These are phyloP conservation scores for Erodium texanum DNA, from an alignment of 441 rosid genomes.

Conservation along the genomic window DNA sequence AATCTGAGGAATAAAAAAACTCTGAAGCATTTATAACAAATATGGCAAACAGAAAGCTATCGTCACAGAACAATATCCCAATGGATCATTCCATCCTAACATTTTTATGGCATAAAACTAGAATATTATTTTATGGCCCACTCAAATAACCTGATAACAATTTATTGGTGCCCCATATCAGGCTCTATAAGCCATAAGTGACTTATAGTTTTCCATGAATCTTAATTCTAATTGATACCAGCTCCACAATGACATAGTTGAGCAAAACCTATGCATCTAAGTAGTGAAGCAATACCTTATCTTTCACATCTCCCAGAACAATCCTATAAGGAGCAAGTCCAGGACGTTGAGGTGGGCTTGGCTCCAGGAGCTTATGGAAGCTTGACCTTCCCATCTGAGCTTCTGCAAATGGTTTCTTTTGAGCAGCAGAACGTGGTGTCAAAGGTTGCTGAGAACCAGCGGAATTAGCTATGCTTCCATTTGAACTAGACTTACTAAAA, in stretches of 20 bases:
- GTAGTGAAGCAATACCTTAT: constrained; percentile 46
- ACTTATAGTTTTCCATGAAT: too few relatives aligned
- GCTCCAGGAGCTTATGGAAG: constrained; percentile 90
- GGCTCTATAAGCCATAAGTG: not conserved
- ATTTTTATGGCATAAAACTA: too few relatives aligned
- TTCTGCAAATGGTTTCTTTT: constrained; percentile 68
- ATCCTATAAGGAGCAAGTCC: constrained; percentile 87
- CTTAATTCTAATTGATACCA: not conserved
- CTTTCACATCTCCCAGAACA: constrained; percentile 84
- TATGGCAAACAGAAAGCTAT: too few relatives aligned
- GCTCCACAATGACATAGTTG: too few relatives aligned
- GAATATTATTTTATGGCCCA: not conserved
- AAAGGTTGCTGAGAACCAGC: not conserved
- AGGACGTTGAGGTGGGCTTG: constrained; percentile 62
- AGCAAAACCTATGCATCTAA: not conserved
- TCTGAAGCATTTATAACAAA: not conserved
- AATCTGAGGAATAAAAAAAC: not conserved
- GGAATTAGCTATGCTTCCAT: not conserved
- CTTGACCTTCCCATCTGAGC: constrained; percentile 81
- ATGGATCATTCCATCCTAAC: too few relatives aligned
- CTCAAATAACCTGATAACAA: not conserved
- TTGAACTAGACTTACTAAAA: constrained; percentile 1
- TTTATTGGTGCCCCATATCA: not conserved
- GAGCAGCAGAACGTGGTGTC: constrained; percentile 24
- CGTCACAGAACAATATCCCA: too few relatives aligned